A percentile compares a stretch with the other conserved stretches of the same genome.
Conservation (phyloP, 2,329 filamentous ascomycete species). For the Bipolaris cookei region DNA sequence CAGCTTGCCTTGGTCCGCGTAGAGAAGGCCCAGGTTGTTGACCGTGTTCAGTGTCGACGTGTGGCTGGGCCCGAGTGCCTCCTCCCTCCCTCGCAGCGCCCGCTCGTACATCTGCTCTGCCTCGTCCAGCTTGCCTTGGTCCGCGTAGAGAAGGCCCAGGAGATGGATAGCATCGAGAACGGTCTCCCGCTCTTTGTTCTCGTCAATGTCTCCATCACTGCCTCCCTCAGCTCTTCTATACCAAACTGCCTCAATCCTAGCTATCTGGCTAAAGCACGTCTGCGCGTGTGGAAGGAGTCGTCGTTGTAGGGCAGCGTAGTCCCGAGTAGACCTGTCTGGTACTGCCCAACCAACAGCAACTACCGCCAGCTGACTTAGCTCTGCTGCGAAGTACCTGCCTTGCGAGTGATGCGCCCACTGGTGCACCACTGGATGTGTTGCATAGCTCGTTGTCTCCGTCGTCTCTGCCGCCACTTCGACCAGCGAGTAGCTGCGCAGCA, state of each 20-base stretch:
- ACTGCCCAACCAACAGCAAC: slow-evolving; percentile 20
- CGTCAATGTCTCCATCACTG: background rate
- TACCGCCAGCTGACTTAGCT: slow-evolving; percentile 18
- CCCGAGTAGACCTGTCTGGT: slow-evolving; percentile 9
- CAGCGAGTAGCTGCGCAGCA: slow-evolving; percentile 35
- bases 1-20: no score
- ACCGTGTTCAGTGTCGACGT: no score
- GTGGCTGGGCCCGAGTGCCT: no score
- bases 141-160: background rate
- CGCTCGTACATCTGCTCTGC: background rate
- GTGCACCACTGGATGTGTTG: slow-evolving; percentile 31
- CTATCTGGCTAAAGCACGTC: slow-evolving; percentile 11
- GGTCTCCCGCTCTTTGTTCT: background rate
- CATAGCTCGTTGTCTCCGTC: slow-evolving; percentile 21
- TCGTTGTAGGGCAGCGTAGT: slow-evolving; percentile 21
- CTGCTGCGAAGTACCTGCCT: slow-evolving; percentile 18
- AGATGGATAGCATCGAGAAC: background rate
- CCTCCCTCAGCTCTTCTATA: background rate
- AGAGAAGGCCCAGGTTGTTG: no score
- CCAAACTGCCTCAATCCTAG: slow-evolving; percentile 1
- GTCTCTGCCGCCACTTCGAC: slow-evolving; percentile 25
- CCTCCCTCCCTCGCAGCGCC: background rate
- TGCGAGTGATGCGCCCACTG: slow-evolving; percentile 22
- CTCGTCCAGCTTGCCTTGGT: background rate
- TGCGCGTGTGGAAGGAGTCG: slow-evolving; percentile 28